phyloP scores from a whole-genome alignment of 805 yeast species.

The Candida palmyrensis region DNA sequence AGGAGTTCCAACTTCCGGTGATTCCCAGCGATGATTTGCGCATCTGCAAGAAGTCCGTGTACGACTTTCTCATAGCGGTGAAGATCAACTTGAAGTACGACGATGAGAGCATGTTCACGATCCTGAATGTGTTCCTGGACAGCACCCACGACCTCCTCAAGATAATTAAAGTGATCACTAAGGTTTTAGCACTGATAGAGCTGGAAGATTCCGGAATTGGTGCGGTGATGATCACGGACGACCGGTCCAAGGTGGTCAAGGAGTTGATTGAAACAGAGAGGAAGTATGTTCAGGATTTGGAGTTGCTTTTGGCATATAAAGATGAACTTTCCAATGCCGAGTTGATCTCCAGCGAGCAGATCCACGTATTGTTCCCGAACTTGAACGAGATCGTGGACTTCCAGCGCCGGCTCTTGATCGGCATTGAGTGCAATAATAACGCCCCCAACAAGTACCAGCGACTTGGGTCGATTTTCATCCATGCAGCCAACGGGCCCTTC shows the following conservation, averaged over 20 bases:
- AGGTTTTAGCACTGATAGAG: slow-evolving; percentile 33
- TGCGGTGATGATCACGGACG: slow-evolving; percentile 39
- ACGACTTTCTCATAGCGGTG: slow-evolving; percentile 85
- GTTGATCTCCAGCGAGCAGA: slow-evolving; percentile 68
- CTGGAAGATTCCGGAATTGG: slow-evolving; percentile 9
- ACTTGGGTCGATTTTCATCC: slow-evolving; percentile 83
- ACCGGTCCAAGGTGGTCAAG: slow-evolving; percentile 70
- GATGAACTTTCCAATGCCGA: slow-evolving; percentile 63
- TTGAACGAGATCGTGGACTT: slow-evolving; percentile 80
- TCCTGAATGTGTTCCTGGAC: slow-evolving; percentile 83
- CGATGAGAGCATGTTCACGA: slow-evolving; percentile 82
- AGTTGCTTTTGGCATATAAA: slow-evolving; percentile 63
- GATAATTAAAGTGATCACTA: slow-evolving; percentile 67
- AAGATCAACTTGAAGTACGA: slow-evolving; percentile 66
- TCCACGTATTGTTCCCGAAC: slow-evolving; percentile 82
- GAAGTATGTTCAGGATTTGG: slow-evolving; percentile 88
- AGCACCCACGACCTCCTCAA: slow-evolving; percentile 72
- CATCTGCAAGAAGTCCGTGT: slow-evolving; percentile 82
- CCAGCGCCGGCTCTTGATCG: slow-evolving; percentile 83
- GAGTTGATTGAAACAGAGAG: slow-evolving; percentile 90
- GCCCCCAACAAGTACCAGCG: slow-evolving; percentile 74
- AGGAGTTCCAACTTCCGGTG: slow-evolving; percentile 50
- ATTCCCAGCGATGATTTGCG: slow-evolving; percentile 76
- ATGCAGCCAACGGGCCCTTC: slow-evolving; percentile 75
- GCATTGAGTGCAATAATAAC: slow-evolving; percentile 80